Conservation (phyloP, 345 rosid species). For the Syzygium aqueum region DNA sequence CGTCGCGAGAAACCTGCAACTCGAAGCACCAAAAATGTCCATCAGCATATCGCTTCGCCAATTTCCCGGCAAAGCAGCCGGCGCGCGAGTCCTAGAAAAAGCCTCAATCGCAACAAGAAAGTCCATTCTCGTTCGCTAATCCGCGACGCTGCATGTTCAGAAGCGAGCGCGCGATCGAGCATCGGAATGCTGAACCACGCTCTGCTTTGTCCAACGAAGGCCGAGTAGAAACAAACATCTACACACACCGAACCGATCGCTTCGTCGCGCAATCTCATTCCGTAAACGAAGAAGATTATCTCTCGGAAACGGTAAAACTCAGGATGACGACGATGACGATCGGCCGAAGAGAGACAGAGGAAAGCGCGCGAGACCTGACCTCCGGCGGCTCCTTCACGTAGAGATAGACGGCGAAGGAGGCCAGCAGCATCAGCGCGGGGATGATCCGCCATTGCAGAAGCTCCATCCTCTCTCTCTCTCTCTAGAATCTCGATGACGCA, state of each 20-base stretch:
- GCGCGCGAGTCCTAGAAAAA: not conserved
- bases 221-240: not conserved
- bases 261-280: fast-evolving
- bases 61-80: not conserved
- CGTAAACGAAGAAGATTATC: fast-evolving
- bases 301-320: not conserved
- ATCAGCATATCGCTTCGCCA: not conserved
- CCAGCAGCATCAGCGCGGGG: constrained; percentile 41
- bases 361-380: constrained; percentile 17
- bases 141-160: not conserved
- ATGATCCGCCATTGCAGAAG: constrained; percentile 44
- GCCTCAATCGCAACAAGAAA: not conserved
- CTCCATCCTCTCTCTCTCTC: constrained; percentile 12
- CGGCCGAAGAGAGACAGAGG: not conserved
- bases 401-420: constrained; percentile 26
- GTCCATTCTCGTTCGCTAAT: not conserved
- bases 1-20: not conserved
- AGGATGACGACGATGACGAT: not conserved
- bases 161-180: not conserved
- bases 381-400: constrained; percentile 30
- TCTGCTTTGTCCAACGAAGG: not conserved
- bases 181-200: not conserved
- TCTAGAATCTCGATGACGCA: not conserved
- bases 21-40: no score
- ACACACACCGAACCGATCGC: not conserved